Evolutionary conservation across 2,329 filamentous ascomycete genomes (phyloP).

Genomic region (Diaporthe vexans): DNA sequence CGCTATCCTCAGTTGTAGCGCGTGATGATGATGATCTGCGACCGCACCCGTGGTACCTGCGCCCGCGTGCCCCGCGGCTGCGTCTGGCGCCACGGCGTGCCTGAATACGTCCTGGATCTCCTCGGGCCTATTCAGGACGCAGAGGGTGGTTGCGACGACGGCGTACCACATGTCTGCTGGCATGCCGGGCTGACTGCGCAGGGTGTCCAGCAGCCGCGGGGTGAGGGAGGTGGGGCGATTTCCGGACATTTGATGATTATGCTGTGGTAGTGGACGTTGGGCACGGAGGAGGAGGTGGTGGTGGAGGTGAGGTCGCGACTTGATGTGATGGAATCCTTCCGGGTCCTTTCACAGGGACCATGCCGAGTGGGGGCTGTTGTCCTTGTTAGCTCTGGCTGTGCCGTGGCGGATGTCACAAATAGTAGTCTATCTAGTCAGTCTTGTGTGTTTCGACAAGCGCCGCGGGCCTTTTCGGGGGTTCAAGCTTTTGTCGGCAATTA

Average conservation of each 20-base stretch:
- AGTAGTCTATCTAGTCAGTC: not conserved
- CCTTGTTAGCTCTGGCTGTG: not conserved
- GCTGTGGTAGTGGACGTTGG: not conserved
- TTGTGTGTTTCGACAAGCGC: constrained; percentile 20
- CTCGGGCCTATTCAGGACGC: constrained; percentile 63
- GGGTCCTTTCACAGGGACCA: not conserved
- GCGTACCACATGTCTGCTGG: constrained; percentile 64
- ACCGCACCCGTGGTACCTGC: constrained; percentile 41
- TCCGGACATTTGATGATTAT: constrained; percentile 37
- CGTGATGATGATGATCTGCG: constrained; percentile 44
- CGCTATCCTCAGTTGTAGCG: constrained; percentile 57
- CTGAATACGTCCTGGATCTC: constrained; percentile 61
- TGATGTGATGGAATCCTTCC: constrained; percentile 12
- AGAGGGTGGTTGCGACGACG: constrained; percentile 60
- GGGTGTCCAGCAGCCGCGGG: constrained; percentile 56
- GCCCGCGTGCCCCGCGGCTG: constrained; percentile 44
- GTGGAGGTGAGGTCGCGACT: not conserved
- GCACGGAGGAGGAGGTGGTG: not conserved
- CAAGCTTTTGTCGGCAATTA: constrained; percentile 28
- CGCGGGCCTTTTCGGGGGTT: not conserved
- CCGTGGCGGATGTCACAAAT: not conserved
- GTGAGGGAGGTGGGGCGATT: constrained; percentile 53
- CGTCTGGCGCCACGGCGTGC: constrained; percentile 55
- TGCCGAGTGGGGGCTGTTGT: constrained; percentile 6
- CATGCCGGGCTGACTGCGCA: constrained; percentile 57